Evolutionary conservation across 306 rosid genomes (phyloP).

Genomic region (Gillenia trifoliata): DNA sequence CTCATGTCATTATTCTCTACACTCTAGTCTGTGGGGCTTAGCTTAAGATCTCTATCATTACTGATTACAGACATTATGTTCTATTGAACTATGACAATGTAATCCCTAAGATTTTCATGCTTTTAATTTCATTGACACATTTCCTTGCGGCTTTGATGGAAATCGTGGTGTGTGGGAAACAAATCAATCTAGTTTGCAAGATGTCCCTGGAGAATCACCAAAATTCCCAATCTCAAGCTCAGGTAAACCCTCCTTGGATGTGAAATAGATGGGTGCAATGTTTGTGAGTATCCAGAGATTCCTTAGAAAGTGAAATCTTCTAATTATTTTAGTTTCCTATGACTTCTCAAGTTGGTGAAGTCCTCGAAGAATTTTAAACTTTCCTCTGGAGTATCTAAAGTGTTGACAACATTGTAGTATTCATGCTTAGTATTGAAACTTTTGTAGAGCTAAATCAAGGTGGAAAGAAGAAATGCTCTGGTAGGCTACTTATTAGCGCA

Average conservation of each 20-base stretch:
- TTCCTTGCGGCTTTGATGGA: conserved; percentile 70
- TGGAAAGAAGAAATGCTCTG: conserved; percentile 82
- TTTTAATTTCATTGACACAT: conserved; percentile 6
- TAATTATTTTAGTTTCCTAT: background rate
- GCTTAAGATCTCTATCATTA: background rate
- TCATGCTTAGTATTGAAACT: conserved; percentile 16
- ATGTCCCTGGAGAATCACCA: conserved; percentile 43
- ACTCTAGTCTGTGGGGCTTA: background rate
- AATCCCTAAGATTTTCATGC: background rate
- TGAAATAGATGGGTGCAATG: conserved; percentile 1
- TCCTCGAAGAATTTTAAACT: conserved; percentile 7
- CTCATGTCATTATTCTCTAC: background rate
- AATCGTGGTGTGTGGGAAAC: conserved; percentile 94
- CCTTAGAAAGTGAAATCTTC: background rate
- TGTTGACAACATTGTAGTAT: conserved; percentile 12
- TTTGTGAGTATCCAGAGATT: conserved; percentile 4
- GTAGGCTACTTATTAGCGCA: conserved; percentile 91
- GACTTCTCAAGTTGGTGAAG: background rate
- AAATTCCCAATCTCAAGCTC: conserved; percentile 39
- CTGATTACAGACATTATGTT: too few species aligned
- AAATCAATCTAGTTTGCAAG: conserved; percentile 57
- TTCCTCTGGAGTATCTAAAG: conserved; percentile 1
- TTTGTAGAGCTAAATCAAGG: conserved; percentile 53
- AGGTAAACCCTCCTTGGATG: conserved; percentile 38
- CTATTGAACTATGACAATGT: conserved; percentile 13